These are phyloP conservation scores for Agrostemma githago DNA, from an alignment of 148 eudicot species.

Conservation along the genomic window DNA sequence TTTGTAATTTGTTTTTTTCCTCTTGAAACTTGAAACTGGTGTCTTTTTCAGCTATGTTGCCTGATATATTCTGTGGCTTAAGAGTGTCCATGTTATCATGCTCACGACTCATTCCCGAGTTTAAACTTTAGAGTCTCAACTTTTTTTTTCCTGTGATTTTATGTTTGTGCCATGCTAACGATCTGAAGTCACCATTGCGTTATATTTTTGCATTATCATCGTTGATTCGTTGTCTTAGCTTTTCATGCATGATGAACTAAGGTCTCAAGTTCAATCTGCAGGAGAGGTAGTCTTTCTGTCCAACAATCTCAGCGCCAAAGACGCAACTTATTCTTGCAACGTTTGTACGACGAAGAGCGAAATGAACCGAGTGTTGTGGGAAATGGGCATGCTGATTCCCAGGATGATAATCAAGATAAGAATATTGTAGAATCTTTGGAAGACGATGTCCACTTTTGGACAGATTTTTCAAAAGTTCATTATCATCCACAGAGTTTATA, in stretches of 20 bases:
- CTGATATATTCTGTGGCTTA: not conserved
- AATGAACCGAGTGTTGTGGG: conserved; percentile 23
- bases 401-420: conserved; percentile 44
- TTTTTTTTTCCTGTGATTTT: not conserved
- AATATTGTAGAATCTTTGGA: conserved; percentile 62
- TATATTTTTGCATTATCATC: not conserved
- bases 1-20: not conserved
- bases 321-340: conserved; percentile 80
- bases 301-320: conserved; percentile 57
- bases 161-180: not conserved
- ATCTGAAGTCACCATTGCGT: not conserved
- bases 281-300: conserved; percentile 66
- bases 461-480: conserved; percentile 91
- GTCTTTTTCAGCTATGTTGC: not conserved
- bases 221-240: not conserved
- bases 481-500: conserved; percentile 89
- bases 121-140: not conserved
- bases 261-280: conserved; percentile 29
- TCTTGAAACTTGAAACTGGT: not conserved
- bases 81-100: not conserved
- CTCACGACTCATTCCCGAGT: too few species aligned
- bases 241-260: conserved; percentile 20
- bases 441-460: conserved; percentile 74
- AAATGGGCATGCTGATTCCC: conserved; percentile 32
- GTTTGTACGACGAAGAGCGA: conserved; percentile 63